These are phyloP conservation scores for Nicotiana noctiflora DNA, from an alignment of 257 asterid genomes.

Conservation along the genomic window DNA sequence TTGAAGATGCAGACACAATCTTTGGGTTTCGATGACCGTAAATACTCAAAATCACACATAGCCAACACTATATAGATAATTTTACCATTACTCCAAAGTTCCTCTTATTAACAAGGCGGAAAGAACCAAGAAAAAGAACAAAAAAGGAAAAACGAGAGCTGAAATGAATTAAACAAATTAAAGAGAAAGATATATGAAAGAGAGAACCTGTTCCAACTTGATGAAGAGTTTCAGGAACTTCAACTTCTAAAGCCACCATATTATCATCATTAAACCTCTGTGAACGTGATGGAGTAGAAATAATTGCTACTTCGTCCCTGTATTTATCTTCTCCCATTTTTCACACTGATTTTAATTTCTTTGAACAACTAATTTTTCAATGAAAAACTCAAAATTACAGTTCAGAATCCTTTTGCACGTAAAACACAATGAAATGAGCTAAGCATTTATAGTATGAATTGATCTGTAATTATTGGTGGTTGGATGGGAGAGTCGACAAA, in stretches of 20 bases:
- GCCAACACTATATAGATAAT: no score
- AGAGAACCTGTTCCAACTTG: neutral
- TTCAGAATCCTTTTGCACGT: neutral
- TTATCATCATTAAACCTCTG: neutral
- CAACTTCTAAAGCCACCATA: neutral
- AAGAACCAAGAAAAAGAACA: neutral
- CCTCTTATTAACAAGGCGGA: no score
- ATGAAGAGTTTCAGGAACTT: slow-evolving; percentile 3
- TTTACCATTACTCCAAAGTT: no score
- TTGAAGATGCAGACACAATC: no score
- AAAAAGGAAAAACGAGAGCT: neutral
- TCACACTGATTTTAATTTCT: no score
- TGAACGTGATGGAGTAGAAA: neutral
- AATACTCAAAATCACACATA: no score
- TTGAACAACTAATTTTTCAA: neutral
- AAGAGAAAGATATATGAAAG: neutral
- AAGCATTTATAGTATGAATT: neutral
- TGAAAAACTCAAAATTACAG: neutral
- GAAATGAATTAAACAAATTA: neutral
- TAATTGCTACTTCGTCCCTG: neutral
- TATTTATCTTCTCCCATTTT: neutral
- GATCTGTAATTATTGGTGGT: neutral
- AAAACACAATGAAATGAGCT: neutral
- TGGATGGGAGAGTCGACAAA: neutral
- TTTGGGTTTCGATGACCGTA: no score